Percentiles rank a stretch among this genome's conserved stretches.
phyloP scores from a whole-genome alignment of 306 rosid genomes.

The Rosa persica region DNA sequence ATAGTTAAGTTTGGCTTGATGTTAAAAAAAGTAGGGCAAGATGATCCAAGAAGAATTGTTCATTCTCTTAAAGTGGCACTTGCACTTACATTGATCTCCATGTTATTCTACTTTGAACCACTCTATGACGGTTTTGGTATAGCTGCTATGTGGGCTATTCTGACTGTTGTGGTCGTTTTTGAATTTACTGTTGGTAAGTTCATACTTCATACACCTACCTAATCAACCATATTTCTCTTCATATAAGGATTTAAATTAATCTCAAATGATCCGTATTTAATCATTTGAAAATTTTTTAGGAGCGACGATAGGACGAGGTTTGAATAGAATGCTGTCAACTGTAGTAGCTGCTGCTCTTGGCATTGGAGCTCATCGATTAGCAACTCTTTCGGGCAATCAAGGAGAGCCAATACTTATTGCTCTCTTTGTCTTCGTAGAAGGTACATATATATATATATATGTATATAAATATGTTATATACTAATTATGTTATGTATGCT shows the following conservation, averaged over 20 bases:
- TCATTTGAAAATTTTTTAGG: slow-evolving; percentile 20
- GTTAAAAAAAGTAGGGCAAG: slow-evolving; percentile 22
- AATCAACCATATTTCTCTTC: background rate
- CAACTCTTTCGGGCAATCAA: slow-evolving; percentile 23
- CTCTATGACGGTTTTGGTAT: slow-evolving; percentile 30
- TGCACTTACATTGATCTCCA: slow-evolving; percentile 27
- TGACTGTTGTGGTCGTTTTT: slow-evolving; percentile 28
- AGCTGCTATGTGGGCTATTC: slow-evolving; percentile 32
- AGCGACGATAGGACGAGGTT: slow-evolving; percentile 40
- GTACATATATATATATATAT: background rate
- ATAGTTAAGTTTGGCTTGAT: background rate
- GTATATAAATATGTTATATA: background rate
- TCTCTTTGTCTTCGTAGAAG: slow-evolving; percentile 16
- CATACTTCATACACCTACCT: background rate
- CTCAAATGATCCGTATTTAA: background rate
- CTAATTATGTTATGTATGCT: background rate
- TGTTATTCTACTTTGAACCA: slow-evolving; percentile 28
- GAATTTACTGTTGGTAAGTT: slow-evolving; percentile 32
- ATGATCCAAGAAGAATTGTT: slow-evolving; percentile 28
- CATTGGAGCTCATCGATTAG: slow-evolving; percentile 32
- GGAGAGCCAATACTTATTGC: slow-evolving; percentile 34
- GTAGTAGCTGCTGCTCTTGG: slow-evolving; percentile 36
- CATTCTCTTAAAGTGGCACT: slow-evolving; percentile 33
- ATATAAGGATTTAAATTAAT: background rate
- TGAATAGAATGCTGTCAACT: slow-evolving; percentile 41